phyloP scores from a whole-genome alignment of 179 eudicot species.

The Gypsophila paniculata region DNA sequence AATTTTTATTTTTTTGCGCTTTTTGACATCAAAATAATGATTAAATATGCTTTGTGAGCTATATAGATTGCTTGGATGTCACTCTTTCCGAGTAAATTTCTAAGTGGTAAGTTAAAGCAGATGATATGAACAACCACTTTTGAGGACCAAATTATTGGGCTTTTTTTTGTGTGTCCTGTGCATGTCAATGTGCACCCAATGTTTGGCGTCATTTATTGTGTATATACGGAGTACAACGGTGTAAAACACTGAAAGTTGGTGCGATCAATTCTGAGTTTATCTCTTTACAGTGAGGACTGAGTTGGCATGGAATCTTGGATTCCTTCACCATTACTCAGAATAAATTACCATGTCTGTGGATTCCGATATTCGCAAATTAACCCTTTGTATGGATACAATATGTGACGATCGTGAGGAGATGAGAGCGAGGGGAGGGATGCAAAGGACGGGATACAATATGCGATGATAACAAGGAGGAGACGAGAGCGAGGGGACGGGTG shows the following conservation, averaged over 20 bases:
- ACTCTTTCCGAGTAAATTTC: constrained; percentile 2
- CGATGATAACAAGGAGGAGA: no score
- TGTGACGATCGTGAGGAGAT: no score
- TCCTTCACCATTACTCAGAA: neutral
- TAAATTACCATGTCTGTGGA: no score
- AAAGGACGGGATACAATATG: no score
- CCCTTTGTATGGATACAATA: no score
- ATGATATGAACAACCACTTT: neutral
- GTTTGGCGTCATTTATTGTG: constrained; percentile 13
- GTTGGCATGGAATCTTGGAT: constrained; percentile 1
- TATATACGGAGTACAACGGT: constrained; percentile 15
- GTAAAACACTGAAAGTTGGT: neutral
- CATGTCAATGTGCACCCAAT: neutral
- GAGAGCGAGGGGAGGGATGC: no score
- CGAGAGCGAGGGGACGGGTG: no score
- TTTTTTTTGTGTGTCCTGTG: constrained; percentile 20
- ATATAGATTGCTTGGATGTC: constrained; percentile 11
- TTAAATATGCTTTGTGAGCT: neutral
- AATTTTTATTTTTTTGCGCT: neutral
- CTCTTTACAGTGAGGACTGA: constrained; percentile 5
- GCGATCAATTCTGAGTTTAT: neutral
- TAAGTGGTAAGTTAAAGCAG: neutral
- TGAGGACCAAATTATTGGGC: constrained; percentile 22
- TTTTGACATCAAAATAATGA: neutral
- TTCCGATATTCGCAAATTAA: no score